Conservation (phyloP, 2,329 filamentous ascomycete species). For the Aspergillus sp. region DNA sequence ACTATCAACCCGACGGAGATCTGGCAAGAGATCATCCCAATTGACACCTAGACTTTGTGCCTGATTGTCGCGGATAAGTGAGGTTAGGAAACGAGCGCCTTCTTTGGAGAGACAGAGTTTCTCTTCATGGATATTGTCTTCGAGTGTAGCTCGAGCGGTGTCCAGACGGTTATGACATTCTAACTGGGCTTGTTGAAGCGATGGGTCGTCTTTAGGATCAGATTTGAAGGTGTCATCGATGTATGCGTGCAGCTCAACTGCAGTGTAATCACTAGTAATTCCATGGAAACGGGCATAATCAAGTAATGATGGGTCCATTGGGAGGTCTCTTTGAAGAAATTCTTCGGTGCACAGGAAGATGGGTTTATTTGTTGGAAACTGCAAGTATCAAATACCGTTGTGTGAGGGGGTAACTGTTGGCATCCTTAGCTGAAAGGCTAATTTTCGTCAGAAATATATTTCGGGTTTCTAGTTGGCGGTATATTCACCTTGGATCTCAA, state of each 20-base stretch:
- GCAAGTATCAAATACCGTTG: neutral
- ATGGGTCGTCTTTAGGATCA: slow-evolving; percentile 5
- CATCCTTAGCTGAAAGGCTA: neutral
- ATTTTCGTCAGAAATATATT: neutral
- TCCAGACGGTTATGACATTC: slow-evolving; percentile 17
- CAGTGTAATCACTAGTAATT: slow-evolving; percentile 40
- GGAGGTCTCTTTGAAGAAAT: neutral
- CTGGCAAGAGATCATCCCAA: slow-evolving; percentile 22
- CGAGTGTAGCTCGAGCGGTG: slow-evolving; percentile 10
- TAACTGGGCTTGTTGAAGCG: slow-evolving; percentile 21
- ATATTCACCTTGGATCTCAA: neutral
- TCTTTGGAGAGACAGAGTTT: slow-evolving; percentile 36
- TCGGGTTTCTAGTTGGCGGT: neutral
- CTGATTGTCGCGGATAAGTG: slow-evolving; percentile 23
- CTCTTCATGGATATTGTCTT: slow-evolving; percentile 23
- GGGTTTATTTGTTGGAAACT: neutral
- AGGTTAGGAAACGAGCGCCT: slow-evolving; percentile 31
- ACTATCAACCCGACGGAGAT: slow-evolving; percentile 20
- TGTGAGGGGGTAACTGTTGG: neutral
- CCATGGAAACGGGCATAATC: slow-evolving; percentile 51
- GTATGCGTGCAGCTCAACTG: slow-evolving; percentile 24
- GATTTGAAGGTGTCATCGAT: slow-evolving; percentile 15
- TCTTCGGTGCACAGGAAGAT: neutral
- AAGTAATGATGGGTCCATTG: slow-evolving; percentile 39
- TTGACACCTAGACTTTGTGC: slow-evolving; percentile 13